Conservation (phyloP, 2,329 filamentous ascomycete genomes). For the Atkinsonella texensis region DNA sequence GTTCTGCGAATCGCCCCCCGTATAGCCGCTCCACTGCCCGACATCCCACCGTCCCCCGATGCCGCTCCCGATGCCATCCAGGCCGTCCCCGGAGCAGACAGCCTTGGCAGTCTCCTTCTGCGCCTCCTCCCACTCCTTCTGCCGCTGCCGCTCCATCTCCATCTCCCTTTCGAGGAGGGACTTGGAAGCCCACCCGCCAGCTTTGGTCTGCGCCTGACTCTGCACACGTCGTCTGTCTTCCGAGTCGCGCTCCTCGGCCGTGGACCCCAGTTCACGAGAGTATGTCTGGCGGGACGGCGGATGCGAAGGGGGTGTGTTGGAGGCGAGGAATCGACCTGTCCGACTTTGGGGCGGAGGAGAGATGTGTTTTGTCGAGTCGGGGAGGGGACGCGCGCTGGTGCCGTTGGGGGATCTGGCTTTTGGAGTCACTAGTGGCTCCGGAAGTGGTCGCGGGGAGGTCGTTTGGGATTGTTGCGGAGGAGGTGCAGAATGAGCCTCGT, state of each 20-base stretch:
- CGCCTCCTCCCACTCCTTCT: slow-evolving; percentile 68
- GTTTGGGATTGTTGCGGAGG: not conserved
- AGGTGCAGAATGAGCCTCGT: not conserved
- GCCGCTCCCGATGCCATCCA: slow-evolving; percentile 57
- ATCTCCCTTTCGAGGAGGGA: slow-evolving; percentile 68
- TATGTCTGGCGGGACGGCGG: slow-evolving; percentile 35
- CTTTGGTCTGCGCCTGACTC: slow-evolving; percentile 48
- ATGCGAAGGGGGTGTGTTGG: slow-evolving; percentile 37
- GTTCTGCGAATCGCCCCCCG: slow-evolving; percentile 65
- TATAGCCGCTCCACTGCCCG: slow-evolving; percentile 62
- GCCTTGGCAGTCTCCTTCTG: slow-evolving; percentile 53
- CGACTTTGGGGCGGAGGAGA: slow-evolving; percentile 26
- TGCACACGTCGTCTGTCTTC: slow-evolving; percentile 49
- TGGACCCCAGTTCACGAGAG: slow-evolving; percentile 40
- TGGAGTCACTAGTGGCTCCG: slow-evolving; percentile 21
- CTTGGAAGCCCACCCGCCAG: slow-evolving; percentile 52
- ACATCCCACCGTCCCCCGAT: slow-evolving; percentile 62
- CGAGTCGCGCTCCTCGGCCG: slow-evolving; percentile 44
- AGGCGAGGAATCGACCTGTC: slow-evolving; percentile 45
- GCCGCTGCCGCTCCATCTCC: slow-evolving; percentile 65
- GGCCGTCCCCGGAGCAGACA: slow-evolving; percentile 35
- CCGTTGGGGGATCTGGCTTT: slow-evolving; percentile 24
- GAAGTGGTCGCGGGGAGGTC: slow-evolving; percentile 26
- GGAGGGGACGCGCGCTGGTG: slow-evolving; percentile 39
- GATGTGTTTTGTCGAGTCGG: slow-evolving; percentile 31